Conservation (phyloP, 2,329 filamentous ascomycete species). For the Juglanconis oblonga region DNA sequence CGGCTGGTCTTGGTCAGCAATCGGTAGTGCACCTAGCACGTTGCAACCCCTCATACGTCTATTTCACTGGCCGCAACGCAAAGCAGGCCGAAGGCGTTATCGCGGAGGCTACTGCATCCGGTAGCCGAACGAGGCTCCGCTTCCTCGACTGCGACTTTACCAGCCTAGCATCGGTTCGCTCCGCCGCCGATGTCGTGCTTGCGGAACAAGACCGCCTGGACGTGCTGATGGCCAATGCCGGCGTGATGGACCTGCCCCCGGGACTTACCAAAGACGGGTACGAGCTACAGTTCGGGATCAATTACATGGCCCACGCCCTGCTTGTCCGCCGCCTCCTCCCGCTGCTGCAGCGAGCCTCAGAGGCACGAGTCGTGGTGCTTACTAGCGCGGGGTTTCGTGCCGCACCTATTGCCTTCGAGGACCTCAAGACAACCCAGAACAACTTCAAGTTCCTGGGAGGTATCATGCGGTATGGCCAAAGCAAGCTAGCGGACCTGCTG, state of each 20-base stretch:
- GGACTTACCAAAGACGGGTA: conserved; percentile 41
- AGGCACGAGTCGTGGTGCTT: conserved; percentile 6
- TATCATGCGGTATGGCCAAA: conserved; percentile 28
- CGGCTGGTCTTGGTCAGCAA: neutral
- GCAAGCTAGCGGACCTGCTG: conserved; percentile 30
- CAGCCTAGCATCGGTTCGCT: conserved; percentile 29
- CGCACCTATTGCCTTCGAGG: conserved; percentile 23
- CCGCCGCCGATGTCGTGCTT: conserved; percentile 11
- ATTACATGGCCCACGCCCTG: conserved; percentile 46
- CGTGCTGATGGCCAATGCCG: conserved; percentile 44
- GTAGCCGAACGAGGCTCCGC: conserved; percentile 8
- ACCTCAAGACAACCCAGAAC: conserved; percentile 23
- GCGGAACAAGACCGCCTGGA: conserved; percentile 28
- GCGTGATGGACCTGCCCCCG: conserved; percentile 37
- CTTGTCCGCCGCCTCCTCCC: conserved; percentile 26
- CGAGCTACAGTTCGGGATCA: conserved; percentile 47
- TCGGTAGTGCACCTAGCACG: neutral
- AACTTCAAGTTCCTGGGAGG: conserved; percentile 14
- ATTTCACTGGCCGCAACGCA: conserved; percentile 36
- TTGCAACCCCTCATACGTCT: neutral
- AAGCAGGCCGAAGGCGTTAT: conserved; percentile 34
- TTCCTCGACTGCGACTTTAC: conserved; percentile 31
- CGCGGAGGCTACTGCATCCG: conserved; percentile 31
- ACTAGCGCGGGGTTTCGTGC: conserved; percentile 2
- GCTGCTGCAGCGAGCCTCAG: conserved; percentile 27